These are phyloP conservation scores for Boletus patriciae DNA, from an alignment of 768 basidiomycete species.

Conservation along the genomic window DNA sequence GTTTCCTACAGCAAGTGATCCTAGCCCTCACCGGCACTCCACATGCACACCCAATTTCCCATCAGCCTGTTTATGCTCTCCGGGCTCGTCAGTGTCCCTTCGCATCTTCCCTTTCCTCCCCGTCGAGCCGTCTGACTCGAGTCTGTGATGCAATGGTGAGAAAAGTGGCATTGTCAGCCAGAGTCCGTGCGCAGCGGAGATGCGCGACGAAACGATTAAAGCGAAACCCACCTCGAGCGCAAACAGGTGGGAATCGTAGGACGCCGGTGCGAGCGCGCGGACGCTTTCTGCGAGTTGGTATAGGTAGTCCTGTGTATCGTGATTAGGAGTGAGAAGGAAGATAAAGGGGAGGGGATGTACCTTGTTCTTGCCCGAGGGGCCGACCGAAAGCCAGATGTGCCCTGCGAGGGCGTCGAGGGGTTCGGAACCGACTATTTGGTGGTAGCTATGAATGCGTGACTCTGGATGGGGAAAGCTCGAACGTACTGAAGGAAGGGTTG, in stretches of 20 bases:
- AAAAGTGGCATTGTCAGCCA: not conserved
- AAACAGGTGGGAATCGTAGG: constrained; percentile 72
- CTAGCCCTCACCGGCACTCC: not conserved
- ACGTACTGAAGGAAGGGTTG: constrained; percentile 85
- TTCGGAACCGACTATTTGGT: constrained; percentile 71
- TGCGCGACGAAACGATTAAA: not conserved
- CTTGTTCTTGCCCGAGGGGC: constrained; percentile 91
- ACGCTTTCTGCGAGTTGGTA: constrained; percentile 75
- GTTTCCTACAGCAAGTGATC: not conserved
- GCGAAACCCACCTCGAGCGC: constrained; percentile 63
- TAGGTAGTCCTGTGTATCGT: constrained; percentile 70
- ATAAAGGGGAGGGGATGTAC: constrained; percentile 35
- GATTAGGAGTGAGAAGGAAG: not conserved
- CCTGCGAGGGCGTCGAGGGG: constrained; percentile 66
- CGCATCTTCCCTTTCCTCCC: not conserved
- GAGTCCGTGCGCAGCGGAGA: not conserved
- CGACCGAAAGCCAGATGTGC: constrained; percentile 70
- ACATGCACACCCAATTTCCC: not conserved
- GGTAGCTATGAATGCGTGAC: not conserved
- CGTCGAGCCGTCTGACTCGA: constrained; percentile 15
- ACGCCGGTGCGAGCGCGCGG: constrained; percentile 68
- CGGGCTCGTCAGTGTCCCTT: not conserved
- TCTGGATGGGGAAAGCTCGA: not conserved
- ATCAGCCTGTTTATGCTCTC: not conserved
- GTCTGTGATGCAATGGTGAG: not conserved